These are phyloP conservation scores for Diaporthe velutina DNA, from an alignment of 2,329 filamentous ascomycete species.

Conservation along the genomic window DNA sequence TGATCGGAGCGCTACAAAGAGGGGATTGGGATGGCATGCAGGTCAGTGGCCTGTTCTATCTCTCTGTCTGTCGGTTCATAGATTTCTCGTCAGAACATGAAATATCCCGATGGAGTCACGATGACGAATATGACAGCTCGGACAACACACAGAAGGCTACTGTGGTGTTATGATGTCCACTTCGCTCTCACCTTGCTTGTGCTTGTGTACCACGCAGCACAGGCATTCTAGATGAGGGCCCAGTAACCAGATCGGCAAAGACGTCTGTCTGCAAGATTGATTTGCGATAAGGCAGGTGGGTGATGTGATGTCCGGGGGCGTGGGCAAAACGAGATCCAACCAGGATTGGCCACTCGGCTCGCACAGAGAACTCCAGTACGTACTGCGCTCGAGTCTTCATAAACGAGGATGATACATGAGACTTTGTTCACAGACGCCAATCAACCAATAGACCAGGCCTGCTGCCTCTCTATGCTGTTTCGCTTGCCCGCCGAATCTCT, in stretches of 20 bases:
- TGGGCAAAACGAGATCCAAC: not conserved
- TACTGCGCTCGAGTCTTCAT: not conserved
- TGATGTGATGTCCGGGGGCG: constrained; percentile 1
- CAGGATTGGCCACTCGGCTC: not conserved
- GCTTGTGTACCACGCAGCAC: constrained; percentile 13
- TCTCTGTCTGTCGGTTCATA: not conserved
- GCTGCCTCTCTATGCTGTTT: not conserved
- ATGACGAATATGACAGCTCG: not conserved
- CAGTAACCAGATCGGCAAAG: constrained; percentile 25
- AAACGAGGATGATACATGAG: constrained; percentile 6
- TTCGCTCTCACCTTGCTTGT: not conserved
- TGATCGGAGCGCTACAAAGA: not conserved
- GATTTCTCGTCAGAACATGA: not conserved
- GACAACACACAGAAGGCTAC: not conserved
- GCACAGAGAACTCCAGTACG: not conserved
- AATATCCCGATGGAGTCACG: not conserved
- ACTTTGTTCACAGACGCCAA: not conserved
- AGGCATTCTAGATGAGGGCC: not conserved
- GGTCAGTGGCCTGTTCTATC: not conserved
- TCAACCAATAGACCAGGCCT: constrained; percentile 7
- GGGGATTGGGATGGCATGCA: not conserved
- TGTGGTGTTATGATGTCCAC: not conserved
- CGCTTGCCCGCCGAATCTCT: not conserved
- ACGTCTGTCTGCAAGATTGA: constrained; percentile 31
- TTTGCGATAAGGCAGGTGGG: constrained; percentile 21